phyloP scores from a whole-genome alignment of 2,329 filamentous ascomycete genomes.

The Fusarium kyushuense region DNA sequence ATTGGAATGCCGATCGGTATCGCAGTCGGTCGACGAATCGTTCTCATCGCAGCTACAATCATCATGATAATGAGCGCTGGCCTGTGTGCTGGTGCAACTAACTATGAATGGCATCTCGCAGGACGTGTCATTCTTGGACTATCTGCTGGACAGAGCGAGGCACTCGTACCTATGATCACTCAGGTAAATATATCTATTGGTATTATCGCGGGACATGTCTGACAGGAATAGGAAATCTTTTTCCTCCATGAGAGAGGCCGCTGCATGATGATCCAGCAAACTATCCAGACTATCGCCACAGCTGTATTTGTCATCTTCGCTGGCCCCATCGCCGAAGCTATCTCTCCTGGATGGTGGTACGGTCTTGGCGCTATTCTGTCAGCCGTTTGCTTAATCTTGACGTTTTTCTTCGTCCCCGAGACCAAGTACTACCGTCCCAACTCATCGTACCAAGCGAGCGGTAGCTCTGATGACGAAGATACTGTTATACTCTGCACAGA shows the following conservation, averaged over 20 bases:
- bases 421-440: slow-evolving; percentile 22
- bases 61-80: slow-evolving; percentile 40
- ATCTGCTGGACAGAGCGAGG: slow-evolving; percentile 39
- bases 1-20: slow-evolving; percentile 42
- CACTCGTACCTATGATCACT: slow-evolving; percentile 28
- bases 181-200: background rate
- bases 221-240: slow-evolving; percentile 34
- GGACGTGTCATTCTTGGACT: slow-evolving; percentile 34
- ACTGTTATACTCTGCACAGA: slow-evolving; percentile 26
- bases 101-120: slow-evolving; percentile 42
- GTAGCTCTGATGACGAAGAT: slow-evolving; percentile 16
- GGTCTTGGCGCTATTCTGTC: slow-evolving; percentile 20
- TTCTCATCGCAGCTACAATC: slow-evolving; percentile 37
- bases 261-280: slow-evolving; percentile 42
- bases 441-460: slow-evolving; percentile 7
- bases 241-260: slow-evolving; percentile 40
- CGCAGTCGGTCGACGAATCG: slow-evolving; percentile 39
- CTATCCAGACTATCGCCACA: slow-evolving; percentile 37
- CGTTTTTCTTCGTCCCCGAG: slow-evolving; percentile 25
- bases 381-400: slow-evolving; percentile 1
- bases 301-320: slow-evolving; percentile 25
- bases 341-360: slow-evolving; percentile 23
- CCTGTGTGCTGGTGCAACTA: slow-evolving; percentile 33
- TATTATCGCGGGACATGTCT: background rate
- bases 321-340: slow-evolving; percentile 15